Evolutionary conservation across 2,329 filamentous ascomycete species (phyloP), one percentile per base, ranked within the genome.

Genomic region (Scedosporium boydii): DNA sequence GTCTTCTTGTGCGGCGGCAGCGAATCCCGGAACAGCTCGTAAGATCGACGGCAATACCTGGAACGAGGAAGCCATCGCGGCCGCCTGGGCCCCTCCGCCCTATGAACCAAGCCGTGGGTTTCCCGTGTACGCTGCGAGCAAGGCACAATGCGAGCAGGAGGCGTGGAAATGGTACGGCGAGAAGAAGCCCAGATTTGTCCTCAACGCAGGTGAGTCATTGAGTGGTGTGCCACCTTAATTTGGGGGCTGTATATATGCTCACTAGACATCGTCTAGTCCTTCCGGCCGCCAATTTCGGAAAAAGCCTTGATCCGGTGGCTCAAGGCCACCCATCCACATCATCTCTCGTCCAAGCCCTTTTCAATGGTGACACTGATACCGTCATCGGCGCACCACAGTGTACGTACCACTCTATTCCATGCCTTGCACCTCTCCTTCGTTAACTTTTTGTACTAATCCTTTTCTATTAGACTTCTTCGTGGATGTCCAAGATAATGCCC

Each of bases 121-220:
- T 6, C 9, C 62, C n/a, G 69, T 73, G 1, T 78, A 78, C 58
- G 63, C 64, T 0, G 73, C 75, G 3, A 73, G 72, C 60, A 78
- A 78, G 65, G 65, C 70, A 1, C 70, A 72, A 38, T 68, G 66
- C 0, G 75, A 78, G 65, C 66, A 69, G 58, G 70, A 68, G 2
- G 57, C 72, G 10, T 77, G 74, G 75, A 69, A 72, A 38, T 77
- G 72, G 44, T 62, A 71, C 3, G 64, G 71, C 26, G 69, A 75
- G 57, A 61, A 71, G 41, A 71, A 69, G 3, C 71, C 71, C 0
- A 64, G 64, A 0, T 67, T 74, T 7, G 65, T 67, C 4, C 58
- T 60, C 7, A 51, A 51, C 26, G 41, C 41, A 9, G 58, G 58
- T 51, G 10, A 27, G 23, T 27, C 10, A 18, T 29, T 23, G 4